Percentiles rank a stretch among this genome's conserved stretches.
Conservation (phyloP, 140 eudicot genomes). For the Oenanthe javanica region DNA sequence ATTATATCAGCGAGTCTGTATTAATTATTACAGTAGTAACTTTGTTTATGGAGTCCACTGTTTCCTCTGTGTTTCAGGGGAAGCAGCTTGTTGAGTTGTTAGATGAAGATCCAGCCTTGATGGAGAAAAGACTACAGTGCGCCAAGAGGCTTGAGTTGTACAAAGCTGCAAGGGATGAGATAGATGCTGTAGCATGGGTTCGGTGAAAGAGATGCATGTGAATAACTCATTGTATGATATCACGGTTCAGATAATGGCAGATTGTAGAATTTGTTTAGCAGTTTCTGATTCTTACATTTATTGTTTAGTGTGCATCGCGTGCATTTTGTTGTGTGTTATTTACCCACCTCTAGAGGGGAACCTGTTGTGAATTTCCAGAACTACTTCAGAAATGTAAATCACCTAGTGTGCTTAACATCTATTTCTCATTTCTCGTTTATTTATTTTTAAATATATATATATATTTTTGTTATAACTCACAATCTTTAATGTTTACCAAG, state of each 20-base stretch:
- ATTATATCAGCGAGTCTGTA: not conserved
- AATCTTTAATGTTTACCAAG: too few relatives aligned
- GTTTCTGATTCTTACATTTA: not conserved
- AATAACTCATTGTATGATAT: conserved; percentile 10
- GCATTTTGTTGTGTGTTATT: not conserved
- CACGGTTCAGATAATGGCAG: not conserved
- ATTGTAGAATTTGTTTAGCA: not conserved
- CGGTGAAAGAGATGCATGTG: conserved; percentile 22
- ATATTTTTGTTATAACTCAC: too few relatives aligned
- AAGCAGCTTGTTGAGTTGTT: conserved; percentile 53
- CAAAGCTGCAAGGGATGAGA: conserved; percentile 77
- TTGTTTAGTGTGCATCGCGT: not conserved
- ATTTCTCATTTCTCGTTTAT: too few relatives aligned
- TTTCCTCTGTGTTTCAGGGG: conserved; percentile 36
- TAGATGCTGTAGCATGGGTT: conserved; percentile 67
- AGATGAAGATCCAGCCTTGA: conserved; percentile 78
- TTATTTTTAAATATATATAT: too few relatives aligned
- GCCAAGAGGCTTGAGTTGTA: conserved; percentile 74
- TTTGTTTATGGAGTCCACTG: not conserved
- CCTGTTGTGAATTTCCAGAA: not conserved
- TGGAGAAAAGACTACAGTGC: conserved; percentile 60
- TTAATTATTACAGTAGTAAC: not conserved
- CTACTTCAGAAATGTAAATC: not conserved
- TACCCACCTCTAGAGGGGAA: not conserved
- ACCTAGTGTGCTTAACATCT: not conserved